phyloP scores from a whole-genome alignment of 225 moss, liverwort and hornwort genomes.

The Polytrichum commune region DNA sequence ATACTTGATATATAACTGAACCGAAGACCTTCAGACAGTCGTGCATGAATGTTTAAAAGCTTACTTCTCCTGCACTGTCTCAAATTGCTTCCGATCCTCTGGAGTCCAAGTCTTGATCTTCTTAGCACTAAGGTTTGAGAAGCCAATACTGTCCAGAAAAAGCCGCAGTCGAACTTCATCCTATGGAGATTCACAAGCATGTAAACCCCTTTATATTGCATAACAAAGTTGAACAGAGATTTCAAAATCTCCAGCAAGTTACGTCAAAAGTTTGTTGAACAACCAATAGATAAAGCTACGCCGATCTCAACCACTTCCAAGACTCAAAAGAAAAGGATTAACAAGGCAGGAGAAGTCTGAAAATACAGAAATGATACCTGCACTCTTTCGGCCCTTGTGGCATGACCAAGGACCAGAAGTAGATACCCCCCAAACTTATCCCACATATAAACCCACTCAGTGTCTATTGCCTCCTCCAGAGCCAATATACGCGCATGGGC shows the following conservation, averaged over 20 bases:
- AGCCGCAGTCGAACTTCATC: slow-evolving; percentile 92
- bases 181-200: slow-evolving; percentile 13
- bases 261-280: too few relatives aligned
- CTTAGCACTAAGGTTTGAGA: slow-evolving; percentile 94
- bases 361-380: slow-evolving; percentile 49
- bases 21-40: too few relatives aligned
- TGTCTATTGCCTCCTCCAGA: slow-evolving; percentile 98
- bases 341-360: background rate
- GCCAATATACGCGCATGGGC: slow-evolving; percentile 94
- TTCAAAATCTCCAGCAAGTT: too few relatives aligned
- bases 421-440: slow-evolving; percentile 99
- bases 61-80: slow-evolving; percentile 98
- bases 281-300: too few relatives aligned
- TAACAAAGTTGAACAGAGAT: too few relatives aligned
- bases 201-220: background rate
- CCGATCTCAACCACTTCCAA: too few relatives aligned
- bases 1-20: too few relatives aligned
- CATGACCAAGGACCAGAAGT: slow-evolving; percentile 95
- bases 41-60: slow-evolving; percentile 4
- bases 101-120: slow-evolving; percentile 97
- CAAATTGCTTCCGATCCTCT: slow-evolving; percentile 94
- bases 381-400: slow-evolving; percentile 93
- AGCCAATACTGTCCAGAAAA: slow-evolving; percentile 98
- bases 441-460: slow-evolving; percentile 99
- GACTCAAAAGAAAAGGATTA: too few relatives aligned